phyloP scores from a whole-genome alignment of 225 moss, liverwort and hornwort genomes.

The Anthoceros angustus region DNA sequence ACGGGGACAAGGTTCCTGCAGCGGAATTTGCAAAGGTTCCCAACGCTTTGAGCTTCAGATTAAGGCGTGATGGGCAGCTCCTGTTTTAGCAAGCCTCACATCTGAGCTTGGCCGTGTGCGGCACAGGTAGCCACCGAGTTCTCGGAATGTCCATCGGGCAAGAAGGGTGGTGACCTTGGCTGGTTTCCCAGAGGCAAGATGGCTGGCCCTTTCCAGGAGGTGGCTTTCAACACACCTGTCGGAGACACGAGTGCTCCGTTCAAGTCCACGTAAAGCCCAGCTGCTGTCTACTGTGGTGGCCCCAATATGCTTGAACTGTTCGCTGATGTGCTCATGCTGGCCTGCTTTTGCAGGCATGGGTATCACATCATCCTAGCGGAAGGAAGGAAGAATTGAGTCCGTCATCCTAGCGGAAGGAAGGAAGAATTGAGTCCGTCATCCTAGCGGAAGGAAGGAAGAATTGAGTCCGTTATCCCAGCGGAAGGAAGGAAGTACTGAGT shows the following conservation, averaged over 20 bases:
- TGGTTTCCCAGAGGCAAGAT: conserved; percentile 99
- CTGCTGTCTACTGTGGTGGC: conserved; percentile 2
- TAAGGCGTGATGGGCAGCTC: background rate
- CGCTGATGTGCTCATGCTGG: background rate
- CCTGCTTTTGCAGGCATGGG: conserved; percentile 48
- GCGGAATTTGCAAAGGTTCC: conserved; percentile 94
- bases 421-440: conserved; percentile 20
- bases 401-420: conserved; percentile 37
- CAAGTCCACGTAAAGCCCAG: conserved; percentile 72
- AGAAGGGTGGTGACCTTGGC: conserved; percentile 95
- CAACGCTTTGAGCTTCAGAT: conserved; percentile 5
- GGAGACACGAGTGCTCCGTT: conserved; percentile 77
- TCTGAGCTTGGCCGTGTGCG: too few relatives aligned
- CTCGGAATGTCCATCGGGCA: conserved; percentile 91
- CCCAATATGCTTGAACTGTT: background rate
- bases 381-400: conserved; percentile 73
- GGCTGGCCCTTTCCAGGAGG: conserved; percentile 99
- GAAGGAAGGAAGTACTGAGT: background rate
- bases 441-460: conserved; percentile 16
- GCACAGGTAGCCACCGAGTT: conserved; percentile 80
- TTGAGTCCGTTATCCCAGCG: conserved; percentile 37
- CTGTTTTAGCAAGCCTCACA: too few relatives aligned
- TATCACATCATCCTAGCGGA: conserved; percentile 94
- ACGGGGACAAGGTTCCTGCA: conserved; percentile 93
- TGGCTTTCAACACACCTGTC: conserved; percentile 77